Evolutionary conservation across 257 asterid species (phyloP).

Genomic region (Solanum dulcamara): DNA sequence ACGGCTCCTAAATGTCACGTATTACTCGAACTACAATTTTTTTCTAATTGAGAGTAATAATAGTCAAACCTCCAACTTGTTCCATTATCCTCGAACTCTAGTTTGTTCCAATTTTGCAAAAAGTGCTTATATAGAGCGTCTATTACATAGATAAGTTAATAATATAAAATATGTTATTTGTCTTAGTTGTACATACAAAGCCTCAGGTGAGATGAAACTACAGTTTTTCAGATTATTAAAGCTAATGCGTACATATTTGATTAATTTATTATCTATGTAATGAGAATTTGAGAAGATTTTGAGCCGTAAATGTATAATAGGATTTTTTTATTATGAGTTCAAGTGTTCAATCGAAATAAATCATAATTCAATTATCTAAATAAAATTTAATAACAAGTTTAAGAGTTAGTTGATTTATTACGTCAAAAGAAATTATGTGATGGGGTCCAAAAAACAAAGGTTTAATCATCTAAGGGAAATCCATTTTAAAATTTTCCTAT

Average conservation of each 20-base stretch:
- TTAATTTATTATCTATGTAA: background rate
- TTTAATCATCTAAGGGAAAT: background rate
- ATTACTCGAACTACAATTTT: background rate
- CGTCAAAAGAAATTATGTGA: background rate
- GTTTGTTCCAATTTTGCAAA: background rate
- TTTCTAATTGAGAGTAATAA: background rate
- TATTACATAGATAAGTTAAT: background rate
- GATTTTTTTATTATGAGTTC: background rate
- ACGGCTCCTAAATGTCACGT: background rate
- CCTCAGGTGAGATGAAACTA: background rate
- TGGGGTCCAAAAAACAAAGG: background rate
- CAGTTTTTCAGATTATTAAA: background rate
- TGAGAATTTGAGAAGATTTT: background rate
- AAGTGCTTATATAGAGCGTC: background rate
- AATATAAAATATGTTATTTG: background rate
- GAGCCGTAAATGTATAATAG: background rate
- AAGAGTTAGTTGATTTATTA: background rate
- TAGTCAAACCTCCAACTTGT: background rate
- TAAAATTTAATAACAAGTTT: background rate
- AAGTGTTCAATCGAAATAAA: background rate
- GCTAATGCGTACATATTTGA: background rate
- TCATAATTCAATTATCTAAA: background rate
- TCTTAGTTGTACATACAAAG: background rate
- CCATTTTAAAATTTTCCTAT: background rate
- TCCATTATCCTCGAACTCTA: background rate